Conservation (phyloP, 495 filamentous ascomycete genomes). For the Acidomyces sp. region DNA sequence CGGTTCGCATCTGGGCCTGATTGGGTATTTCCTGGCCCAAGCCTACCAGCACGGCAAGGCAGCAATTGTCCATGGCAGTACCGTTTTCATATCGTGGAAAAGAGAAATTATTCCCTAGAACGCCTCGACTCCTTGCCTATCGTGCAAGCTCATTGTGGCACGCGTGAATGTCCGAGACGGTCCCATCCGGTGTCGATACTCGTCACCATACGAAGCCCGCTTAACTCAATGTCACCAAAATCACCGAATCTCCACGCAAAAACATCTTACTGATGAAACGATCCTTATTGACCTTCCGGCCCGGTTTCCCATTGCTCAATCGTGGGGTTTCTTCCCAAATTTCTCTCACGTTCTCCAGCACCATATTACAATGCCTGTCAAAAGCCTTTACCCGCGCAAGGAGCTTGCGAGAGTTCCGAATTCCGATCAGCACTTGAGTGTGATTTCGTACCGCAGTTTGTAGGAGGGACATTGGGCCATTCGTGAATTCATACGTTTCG, state of each 20-base stretch:
- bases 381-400: conserved; percentile 73
- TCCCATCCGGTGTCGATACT: background rate
- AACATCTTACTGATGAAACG: conserved; percentile 99
- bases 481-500: conserved; percentile 81
- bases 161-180: no score
- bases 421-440: conserved; percentile 80
- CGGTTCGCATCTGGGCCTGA: no score
- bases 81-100: no score
- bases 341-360: conserved; percentile 96
- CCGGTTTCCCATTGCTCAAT: conserved; percentile 61
- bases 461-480: conserved; percentile 78
- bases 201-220: background rate
- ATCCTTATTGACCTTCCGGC: conserved; percentile 90
- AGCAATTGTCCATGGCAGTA: no score
- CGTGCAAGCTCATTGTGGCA: no score
- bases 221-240: conserved; percentile 81
- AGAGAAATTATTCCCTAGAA: no score
- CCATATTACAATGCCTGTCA: conserved; percentile 95
- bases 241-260: conserved; percentile 83
- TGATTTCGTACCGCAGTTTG: conserved; percentile 80
- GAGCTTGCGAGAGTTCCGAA: conserved; percentile 78
- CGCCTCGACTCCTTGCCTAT: no score
- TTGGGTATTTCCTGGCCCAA: no score
- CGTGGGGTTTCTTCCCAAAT: conserved; percentile 98
- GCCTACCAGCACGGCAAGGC: no score